These are phyloP conservation scores for Iodosphaeria phyllophila DNA, from an alignment of 2,329 filamentous ascomycete species.

Conservation along the genomic window DNA sequence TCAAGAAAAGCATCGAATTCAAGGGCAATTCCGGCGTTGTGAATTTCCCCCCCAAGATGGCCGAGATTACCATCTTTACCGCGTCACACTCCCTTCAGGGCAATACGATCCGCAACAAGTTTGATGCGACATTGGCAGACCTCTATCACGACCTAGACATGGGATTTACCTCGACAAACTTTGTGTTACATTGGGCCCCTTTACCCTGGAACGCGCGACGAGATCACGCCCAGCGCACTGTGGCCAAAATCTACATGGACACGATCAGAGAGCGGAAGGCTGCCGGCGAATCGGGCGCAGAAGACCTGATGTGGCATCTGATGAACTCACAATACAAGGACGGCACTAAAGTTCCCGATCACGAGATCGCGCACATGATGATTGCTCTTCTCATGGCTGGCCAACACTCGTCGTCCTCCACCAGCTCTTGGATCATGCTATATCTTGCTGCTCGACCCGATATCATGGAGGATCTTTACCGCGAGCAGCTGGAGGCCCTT, in stretches of 20 bases:
- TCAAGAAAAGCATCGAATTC: conserved; percentile 48
- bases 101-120: conserved; percentile 60
- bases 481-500: conserved; percentile 60
- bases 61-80: conserved; percentile 79
- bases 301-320: conserved; percentile 80
- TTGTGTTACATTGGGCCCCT: conserved; percentile 75
- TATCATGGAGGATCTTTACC: conserved; percentile 62
- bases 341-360: conserved; percentile 58
- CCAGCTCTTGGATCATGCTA: conserved; percentile 69
- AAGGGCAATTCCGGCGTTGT: conserved; percentile 48
- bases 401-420: conserved; percentile 76
- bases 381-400: conserved; percentile 85
- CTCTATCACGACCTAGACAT: conserved; percentile 82
- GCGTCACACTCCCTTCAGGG: conserved; percentile 75
- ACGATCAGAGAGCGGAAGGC: conserved; percentile 57
- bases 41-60: conserved; percentile 58
- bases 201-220: conserved; percentile 76
- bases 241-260: conserved; percentile 66
- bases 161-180: conserved; percentile 80
- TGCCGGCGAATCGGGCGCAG: conserved; percentile 27
- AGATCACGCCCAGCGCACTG: conserved; percentile 60
- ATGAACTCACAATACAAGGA: conserved; percentile 79
- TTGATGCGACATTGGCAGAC: conserved; percentile 62
- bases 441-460: conserved; percentile 61
- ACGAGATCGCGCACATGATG: conserved; percentile 84